Conservation (phyloP, 1,284 basidiomycete species). For the Pyrrhoderma noxium region DNA sequence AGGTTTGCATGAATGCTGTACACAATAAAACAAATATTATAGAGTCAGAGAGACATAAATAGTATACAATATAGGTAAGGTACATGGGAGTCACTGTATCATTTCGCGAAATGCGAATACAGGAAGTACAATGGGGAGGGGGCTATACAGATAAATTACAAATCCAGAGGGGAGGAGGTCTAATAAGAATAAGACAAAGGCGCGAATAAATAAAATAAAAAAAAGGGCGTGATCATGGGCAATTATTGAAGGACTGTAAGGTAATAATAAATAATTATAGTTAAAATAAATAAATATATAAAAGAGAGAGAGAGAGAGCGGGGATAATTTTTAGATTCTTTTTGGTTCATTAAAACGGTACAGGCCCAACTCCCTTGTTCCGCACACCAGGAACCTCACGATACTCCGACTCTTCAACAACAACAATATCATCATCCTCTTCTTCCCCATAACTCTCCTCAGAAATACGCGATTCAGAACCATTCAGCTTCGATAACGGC, state of each 20-base stretch:
- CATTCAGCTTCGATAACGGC: conserved; percentile 3
- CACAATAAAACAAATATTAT: too few species aligned
- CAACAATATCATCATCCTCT: conserved; percentile 8
- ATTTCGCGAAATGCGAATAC: too few species aligned
- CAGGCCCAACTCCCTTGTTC: background rate
- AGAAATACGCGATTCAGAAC: background rate
- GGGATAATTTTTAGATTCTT: too few species aligned
- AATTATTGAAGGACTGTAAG: too few species aligned
- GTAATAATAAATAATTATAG: too few species aligned
- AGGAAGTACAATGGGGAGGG: background rate
- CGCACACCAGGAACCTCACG: background rate
- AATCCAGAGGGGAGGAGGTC: background rate
- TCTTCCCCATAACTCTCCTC: too few species aligned
- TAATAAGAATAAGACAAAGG: background rate
- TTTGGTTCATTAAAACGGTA: background rate
- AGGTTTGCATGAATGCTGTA: too few species aligned
- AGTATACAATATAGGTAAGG: too few species aligned
- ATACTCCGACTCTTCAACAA: conserved; percentile 1
- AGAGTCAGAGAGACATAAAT: too few species aligned
- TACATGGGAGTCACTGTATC: too few species aligned
- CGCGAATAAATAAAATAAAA: background rate
- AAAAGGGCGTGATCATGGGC: background rate
- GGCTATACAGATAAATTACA: background rate
- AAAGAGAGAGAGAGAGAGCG: too few species aligned
- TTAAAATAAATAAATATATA: too few species aligned